Base-by-base conservation (phyloP, 805 yeast species). In the Barnettozyma wickerhamii region DNA sequence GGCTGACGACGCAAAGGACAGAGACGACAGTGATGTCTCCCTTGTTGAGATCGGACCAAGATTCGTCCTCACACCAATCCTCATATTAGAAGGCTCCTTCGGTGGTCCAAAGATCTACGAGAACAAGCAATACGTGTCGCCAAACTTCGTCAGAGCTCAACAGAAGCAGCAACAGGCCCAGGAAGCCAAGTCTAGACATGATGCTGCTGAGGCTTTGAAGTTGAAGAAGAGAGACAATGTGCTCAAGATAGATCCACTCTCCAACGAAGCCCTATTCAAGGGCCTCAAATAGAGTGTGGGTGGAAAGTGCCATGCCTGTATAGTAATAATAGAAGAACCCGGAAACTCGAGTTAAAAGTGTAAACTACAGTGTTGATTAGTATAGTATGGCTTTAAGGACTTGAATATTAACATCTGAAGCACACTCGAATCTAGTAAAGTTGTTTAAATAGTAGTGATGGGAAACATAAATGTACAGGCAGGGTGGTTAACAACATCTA, bases 81-180 rank as follows among this genome's bases (percentile, higher is more conserved):
- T 95, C 45, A 79, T 93, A 39, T 73, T 91, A 49, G 98, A 93
- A 69, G 99, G 99, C 36, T 88, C 97, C 2, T 93, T 93, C 56
- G 91, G 96, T 42, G 99, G 99, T 17, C 96, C 98, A 49, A 88
- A 90, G 74, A 89, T 93, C 50, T 93, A 87, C 66, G 98, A 93
- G 59, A 93, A 93, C 71, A 90, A 87, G 71, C 93, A 91, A 65
- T 93, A 86, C 64, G 96, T 93, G 35, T 86, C 96, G 45, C 99
- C 99, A 50, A 93, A 93, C 72, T 79, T 85, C 45, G 91, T 84
- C 30, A 84, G 99, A 71, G 87, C 99, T 10, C 96, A 90, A 70
- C 47, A 74, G 49, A 85, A 79, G 62, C 84, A 81, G 53, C 77
- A 84, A 59, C 80, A 84, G 41, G 97, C 97, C 4, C 77, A 72